Evolutionary conservation across 2,329 filamentous ascomycete genomes (phyloP), one percentile per base, ranked within the genome.

Genomic region (Aspergillus clavatus): DNA sequence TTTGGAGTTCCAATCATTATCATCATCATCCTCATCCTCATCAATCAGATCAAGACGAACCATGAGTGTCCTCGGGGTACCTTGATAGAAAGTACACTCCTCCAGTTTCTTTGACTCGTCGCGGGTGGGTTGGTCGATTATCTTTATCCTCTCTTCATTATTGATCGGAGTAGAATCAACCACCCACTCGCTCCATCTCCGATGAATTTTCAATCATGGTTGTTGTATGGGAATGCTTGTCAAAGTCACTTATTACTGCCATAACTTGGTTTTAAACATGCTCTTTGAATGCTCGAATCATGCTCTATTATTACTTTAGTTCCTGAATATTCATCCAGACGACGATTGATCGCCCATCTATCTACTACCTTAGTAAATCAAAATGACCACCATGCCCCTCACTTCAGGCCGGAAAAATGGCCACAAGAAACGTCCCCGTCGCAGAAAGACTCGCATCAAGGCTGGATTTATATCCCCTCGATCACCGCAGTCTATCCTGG

Each of bases 401-500:
- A n/a, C 29, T 18, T 35, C 31, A 21, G 31, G 31, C 10, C 47
- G 50, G 16, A 51, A 33, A 41, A 55, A 43, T 28, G 38, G 39
- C 21, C 36, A 43, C 31, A 50, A 46, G 18, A 47, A 39, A 38
- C 22, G 31, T 5, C 21, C 26, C 2, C 42, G 45, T 36, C 47
- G 42, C 29, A 49, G 37, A 28, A 51, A 49, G 22, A 44, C 38
- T 19, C 35, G 46, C 11, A 27, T 48, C 10, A 51, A 38, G 19
- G 48, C 45, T 14, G 31, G 40, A 27, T 45, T 41, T 5, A 26
- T 16, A 11, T 35, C 40, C 4, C 47, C 52, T 7, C 45, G 38
- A 26, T 55, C 54, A 5, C 48, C 53, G 19, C 48, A 35, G 24
- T 49, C 52, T 5, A 47, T 46, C 16, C 23, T 54, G 23, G 35